Evolutionary conservation across 1,284 basidiomycete genomes (phyloP), one percentile per base, ranked within the genome.

Genomic region (Ganoderma sinense): DNA sequence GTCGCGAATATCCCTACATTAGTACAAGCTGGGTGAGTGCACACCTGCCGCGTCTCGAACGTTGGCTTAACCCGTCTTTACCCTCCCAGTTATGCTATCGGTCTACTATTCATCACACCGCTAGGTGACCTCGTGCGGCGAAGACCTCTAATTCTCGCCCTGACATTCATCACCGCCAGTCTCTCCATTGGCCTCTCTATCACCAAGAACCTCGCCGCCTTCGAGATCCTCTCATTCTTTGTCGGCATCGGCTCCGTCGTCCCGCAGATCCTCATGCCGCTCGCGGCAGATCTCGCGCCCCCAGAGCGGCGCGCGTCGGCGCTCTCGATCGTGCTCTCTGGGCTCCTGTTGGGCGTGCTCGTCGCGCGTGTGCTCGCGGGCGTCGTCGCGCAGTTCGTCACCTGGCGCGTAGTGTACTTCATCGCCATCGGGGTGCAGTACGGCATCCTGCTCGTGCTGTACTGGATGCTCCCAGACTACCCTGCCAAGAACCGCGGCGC

Each of bases 1-100:
- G 85, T 93, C 53, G 89, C 92, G 20, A 81, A 82, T 11, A 83
- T 88, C 5, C 86, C 87, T 2, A 87, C 86, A 0, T 78, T 88
- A 11, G 78, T 84, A 7, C 87, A 88, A 77, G 86, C 82, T n/a
- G 85, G 85, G 79, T 83, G 66, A 66, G 60, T 68, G 6, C 26
- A 36, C 33, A 33, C 16, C n/a, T 66, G 20, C 58, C 4, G 29
- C 2, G 11, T 5, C 11, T 29, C 53, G 2, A 31, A 16, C 10
- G 16, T 33, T 7, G 20, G 11, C 36, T 36, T 41, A 6, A 53
- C 20, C 31, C 1, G 40, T 40, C 56, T 11, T 45, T 6, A 4
- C 16, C n/a, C 29, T 31, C 4, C 10, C 64, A 84, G 84, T n/a
- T 86, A 87, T 74, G 83, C 82, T 3, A 73, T 80, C 29, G 88